phyloP scores from a whole-genome alignment of 768 basidiomycete species.

The Termitomyces sp. region DNA sequence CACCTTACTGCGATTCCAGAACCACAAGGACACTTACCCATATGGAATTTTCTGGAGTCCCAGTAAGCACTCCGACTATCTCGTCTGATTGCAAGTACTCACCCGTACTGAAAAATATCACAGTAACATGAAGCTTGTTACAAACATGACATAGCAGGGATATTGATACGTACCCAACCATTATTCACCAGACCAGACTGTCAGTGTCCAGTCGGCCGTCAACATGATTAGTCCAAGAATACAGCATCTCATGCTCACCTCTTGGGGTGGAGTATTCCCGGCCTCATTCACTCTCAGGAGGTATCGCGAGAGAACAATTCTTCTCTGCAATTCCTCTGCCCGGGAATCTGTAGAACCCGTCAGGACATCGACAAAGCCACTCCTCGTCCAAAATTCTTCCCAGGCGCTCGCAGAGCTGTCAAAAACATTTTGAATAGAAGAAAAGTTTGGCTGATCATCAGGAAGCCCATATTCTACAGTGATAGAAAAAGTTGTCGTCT shows the following conservation, averaged over 20 bases:
- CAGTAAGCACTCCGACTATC: neutral
- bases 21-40: slow-evolving; percentile 37
- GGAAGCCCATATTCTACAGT: slow-evolving; percentile 24
- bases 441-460: slow-evolving; percentile 6
- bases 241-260: slow-evolving; percentile 30
- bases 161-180: slow-evolving; percentile 41
- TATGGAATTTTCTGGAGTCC: slow-evolving; percentile 46
- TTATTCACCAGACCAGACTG: slow-evolving; percentile 53
- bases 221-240: neutral
- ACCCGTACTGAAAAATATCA: slow-evolving; percentile 29
- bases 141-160: neutral
- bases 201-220: neutral
- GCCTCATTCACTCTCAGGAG: slow-evolving; percentile 57
- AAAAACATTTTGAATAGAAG: slow-evolving; percentile 20
- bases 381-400: slow-evolving; percentile 42
- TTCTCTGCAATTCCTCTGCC: slow-evolving; percentile 50
- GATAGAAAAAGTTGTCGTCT: slow-evolving; percentile 27
- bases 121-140: neutral
- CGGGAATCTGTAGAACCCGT: slow-evolving; percentile 44
- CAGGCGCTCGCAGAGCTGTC: slow-evolving; percentile 34
- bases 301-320: slow-evolving; percentile 53
- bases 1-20: neutral
- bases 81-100: slow-evolving; percentile 6
- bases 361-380: slow-evolving; percentile 48
- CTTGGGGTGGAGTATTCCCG: slow-evolving; percentile 50